These are phyloP conservation scores for Naegleria fowleri DNA, from an alignment of 208 protist genomes.

Conservation along the genomic window DNA sequence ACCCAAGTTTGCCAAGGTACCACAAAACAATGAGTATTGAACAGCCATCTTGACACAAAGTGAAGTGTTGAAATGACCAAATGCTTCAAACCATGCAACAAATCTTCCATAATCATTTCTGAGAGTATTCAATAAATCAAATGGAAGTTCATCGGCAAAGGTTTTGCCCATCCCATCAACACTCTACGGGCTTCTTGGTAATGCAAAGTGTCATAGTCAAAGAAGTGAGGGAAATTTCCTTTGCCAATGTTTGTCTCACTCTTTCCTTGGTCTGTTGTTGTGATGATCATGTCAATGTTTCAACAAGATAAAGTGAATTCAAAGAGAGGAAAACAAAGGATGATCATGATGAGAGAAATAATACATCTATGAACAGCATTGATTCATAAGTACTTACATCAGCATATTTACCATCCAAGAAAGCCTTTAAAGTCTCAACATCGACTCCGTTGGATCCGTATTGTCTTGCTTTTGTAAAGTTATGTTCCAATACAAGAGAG, in stretches of 20 bases:
- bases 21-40: slow-evolving; percentile 22
- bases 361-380: too few species aligned
- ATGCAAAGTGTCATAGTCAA: slow-evolving; percentile 5
- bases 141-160: not conserved
- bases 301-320: too few species aligned
- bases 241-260: not conserved
- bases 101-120: not conserved
- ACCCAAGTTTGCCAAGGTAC: not conserved
- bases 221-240: not conserved
- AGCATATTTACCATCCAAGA: not conserved
- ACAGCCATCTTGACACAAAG: slow-evolving; percentile 8
- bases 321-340: too few species aligned
- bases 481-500: not conserved
- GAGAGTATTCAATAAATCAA: not conserved
- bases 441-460: not conserved
- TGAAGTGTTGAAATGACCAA: not conserved
- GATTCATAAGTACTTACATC: not conserved
- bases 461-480: not conserved
- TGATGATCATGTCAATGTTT: too few species aligned
- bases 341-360: too few species aligned
- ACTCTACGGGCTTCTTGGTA: slow-evolving; percentile 2
- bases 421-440: not conserved
- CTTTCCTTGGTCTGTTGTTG: not conserved
- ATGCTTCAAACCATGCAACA: not conserved
- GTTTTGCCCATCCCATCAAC: not conserved